phyloP scores from a whole-genome alignment of 441 rosid genomes.

The Pelargonium cotyledonis region DNA sequence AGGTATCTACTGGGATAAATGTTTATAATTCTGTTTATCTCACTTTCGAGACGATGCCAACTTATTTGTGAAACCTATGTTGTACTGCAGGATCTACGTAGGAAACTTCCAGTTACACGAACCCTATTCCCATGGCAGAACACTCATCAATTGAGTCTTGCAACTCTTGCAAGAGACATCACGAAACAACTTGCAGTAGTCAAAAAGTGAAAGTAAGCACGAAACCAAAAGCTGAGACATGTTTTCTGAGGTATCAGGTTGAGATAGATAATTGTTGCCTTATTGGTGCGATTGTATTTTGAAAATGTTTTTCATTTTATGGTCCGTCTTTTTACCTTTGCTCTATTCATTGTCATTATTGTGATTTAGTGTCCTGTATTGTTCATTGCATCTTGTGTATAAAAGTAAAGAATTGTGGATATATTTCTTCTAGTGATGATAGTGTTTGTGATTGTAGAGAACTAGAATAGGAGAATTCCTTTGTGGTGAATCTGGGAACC shows the following conservation, averaged over 20 bases:
- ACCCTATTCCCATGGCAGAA: conserved; percentile 93
- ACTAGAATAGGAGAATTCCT: too few relatives aligned
- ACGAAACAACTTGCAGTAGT: conserved; percentile 71
- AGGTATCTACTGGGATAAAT: too few relatives aligned
- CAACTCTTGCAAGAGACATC: conserved; percentile 53
- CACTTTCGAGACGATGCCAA: not conserved
- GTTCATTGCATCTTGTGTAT: not conserved
- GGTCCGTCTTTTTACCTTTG: too few relatives aligned
- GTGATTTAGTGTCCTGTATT: not conserved
- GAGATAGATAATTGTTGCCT: not conserved
- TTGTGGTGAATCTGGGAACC: too few relatives aligned
- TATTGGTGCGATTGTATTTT: conserved; percentile 2
- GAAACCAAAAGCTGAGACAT: not conserved
- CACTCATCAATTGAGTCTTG: conserved; percentile 79
- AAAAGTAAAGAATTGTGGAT: not conserved
- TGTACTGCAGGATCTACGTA: conserved; percentile 67
- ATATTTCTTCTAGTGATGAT: not conserved
- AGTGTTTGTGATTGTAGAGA: too few relatives aligned
- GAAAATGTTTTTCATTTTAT: not conserved
- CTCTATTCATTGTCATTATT: too few relatives aligned
- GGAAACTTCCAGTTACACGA: conserved; percentile 94
- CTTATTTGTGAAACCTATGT: not conserved
- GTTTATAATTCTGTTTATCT: not conserved
- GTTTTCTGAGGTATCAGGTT: not conserved
- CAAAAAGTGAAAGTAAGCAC: conserved; percentile 37